Conservation (phyloP, 2,329 filamentous ascomycete genomes). For the Colletotrichum gigasporum region DNA sequence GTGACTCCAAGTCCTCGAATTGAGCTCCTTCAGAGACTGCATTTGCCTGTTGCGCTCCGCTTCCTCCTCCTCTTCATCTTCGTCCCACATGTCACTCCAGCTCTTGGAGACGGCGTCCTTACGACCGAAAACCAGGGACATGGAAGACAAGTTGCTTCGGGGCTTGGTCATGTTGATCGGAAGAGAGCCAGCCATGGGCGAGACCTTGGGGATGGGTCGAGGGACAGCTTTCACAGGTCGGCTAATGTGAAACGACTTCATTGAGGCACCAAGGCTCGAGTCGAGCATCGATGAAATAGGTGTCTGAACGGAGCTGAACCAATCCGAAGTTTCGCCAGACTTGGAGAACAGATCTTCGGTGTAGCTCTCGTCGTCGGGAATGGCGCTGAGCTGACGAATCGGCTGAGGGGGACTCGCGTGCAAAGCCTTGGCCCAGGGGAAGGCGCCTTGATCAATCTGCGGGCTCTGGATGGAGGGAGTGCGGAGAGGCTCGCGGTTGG, state of each 20-base stretch:
- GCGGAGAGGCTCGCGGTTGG: conserved; percentile 93
- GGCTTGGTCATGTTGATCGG: conserved; percentile 85
- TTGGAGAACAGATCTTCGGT: conserved; percentile 86
- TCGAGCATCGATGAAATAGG: conserved; percentile 86
- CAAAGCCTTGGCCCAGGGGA: conserved; percentile 94
- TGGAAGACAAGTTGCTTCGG: conserved; percentile 71
- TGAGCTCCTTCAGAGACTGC: conserved; percentile 70
- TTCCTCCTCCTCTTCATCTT: conserved; percentile 82
- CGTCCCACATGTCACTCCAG: conserved; percentile 98
- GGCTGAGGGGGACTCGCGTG: conserved; percentile 77
- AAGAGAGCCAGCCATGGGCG: conserved; percentile 73
- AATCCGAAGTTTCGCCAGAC: conserved; percentile 77
- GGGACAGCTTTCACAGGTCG: conserved; percentile 52
- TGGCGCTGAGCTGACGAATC: conserved; percentile 86
- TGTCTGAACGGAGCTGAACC: conserved; percentile 81
- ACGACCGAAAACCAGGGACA: conserved; percentile 83
- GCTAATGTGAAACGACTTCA: conserved; percentile 75
- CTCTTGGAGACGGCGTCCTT: conserved; percentile 91
- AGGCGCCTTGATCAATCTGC: conserved; percentile 80
- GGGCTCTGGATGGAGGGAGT: conserved; percentile 95
- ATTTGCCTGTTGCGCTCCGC: conserved; percentile 70
- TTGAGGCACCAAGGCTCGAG: conserved; percentile 82
- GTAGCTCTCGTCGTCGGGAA: conserved; percentile 82
- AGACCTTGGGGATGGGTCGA: conserved; percentile 61
- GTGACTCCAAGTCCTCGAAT: conserved; percentile 82